Base-by-base conservation (phyloP, 495 filamentous ascomycete genomes). In the Lepidopterella palustris region DNA sequence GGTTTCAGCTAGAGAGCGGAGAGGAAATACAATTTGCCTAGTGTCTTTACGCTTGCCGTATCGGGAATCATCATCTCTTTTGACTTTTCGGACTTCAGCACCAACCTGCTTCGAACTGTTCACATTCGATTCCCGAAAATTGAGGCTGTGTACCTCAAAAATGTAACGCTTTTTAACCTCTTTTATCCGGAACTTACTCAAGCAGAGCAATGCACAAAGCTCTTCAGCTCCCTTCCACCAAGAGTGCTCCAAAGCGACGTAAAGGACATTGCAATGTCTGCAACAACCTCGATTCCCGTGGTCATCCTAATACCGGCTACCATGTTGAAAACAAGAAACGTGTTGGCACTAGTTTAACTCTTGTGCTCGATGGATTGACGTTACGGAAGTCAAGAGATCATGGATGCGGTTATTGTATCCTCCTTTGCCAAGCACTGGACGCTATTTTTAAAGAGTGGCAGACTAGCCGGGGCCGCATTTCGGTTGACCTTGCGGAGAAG, bases 391-490 rank as follows among this genome's bases (percentile, higher is more conserved):
- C 51, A 13, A 58, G 54, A 26, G 21, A 61, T 13, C 35, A 53
- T 18, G 62, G 53, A 20, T 66, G 63, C 45, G 54, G 54, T 20
- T 62, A 50, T 35, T 66, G 63, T 28, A n/a, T 18, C n/a, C 49
- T 66, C 25, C 45, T 66, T 5, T n/a, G 53, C 21, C 50, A 58
- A 21, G 63, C 63, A 15, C 28, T 66, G 23, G 63, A 66, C n/a
- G 45, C 27, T 4, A 61, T 66, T 48, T 61, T 58, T 23, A 55
- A 66, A 21, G 59, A 45, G 31, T 66, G 63, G 63, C 53, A 52
- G 24, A 49, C 28, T 9, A 35, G 21, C 25, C 27, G 63, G 20
- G 24, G 40, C 26, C 53, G 55, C 24, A 42, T 66, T 8, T 50
- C 13, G 4, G 31, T 66, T 0, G 59, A 62, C 20, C 10, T 66